Evolutionary conservation across 805 yeast genomes (phyloP).

Genomic region (Yamadazyma scolyti): DNA sequence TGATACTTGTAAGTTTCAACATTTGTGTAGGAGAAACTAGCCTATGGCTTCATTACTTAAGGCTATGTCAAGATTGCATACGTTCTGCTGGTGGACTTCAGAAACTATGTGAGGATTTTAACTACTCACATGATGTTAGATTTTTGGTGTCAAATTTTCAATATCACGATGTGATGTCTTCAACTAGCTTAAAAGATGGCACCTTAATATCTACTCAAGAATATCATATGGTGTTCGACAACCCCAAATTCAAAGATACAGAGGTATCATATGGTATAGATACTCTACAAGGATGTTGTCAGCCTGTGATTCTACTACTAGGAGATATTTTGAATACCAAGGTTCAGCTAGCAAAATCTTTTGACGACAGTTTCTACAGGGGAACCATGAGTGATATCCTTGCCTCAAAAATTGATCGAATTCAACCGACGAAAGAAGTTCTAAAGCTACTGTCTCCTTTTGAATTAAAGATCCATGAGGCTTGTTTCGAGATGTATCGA

Average conservation of each 20-base stretch:
- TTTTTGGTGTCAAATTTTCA: conserved; percentile 15
- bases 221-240: conserved; percentile 10
- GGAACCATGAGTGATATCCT: no score
- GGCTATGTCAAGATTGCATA: neutral
- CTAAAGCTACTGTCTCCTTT: neutral
- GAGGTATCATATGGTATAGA: conserved; percentile 17
- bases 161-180: conserved; percentile 18
- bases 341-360: neutral
- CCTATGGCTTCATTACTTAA: conserved; percentile 11
- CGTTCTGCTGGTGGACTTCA: conserved; percentile 13
- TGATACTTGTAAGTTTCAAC: conserved; percentile 3
- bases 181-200: conserved; percentile 11
- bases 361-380: no score
- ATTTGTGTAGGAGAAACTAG: conserved; percentile 17
- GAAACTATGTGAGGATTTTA: conserved; percentile 10
- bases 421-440: neutral
- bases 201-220: conserved; percentile 12
- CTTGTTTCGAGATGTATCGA: conserved; percentile 2
- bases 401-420: neutral
- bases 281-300: conserved; percentile 19
- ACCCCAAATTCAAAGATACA: conserved; percentile 9
- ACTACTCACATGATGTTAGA: conserved; percentile 15
- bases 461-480: conserved; percentile 3
- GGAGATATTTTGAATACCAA: conserved; percentile 13
- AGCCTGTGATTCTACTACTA: conserved; percentile 15